phyloP scores from a whole-genome alignment of 768 basidiomycete species.

The Suillus subluteus region DNA sequence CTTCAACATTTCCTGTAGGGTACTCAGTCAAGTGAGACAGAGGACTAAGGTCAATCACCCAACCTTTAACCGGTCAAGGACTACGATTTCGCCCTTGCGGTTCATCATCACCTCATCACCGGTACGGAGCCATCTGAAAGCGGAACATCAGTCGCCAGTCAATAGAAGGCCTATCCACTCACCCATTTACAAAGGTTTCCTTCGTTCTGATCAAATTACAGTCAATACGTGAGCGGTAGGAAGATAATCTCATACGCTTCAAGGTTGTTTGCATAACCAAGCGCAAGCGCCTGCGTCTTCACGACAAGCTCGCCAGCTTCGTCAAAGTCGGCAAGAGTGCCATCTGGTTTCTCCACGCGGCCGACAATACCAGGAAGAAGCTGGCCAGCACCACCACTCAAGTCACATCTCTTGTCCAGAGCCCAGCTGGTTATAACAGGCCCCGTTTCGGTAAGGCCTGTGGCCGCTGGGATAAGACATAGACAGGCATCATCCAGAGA shows the following conservation, averaged over 20 bases:
- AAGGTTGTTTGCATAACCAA: slow-evolving; percentile 60
- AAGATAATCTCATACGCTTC: slow-evolving; percentile 51
- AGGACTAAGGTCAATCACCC: background rate
- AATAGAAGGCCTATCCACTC: background rate
- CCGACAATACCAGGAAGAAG: slow-evolving; percentile 60
- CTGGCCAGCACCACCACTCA: slow-evolving; percentile 58
- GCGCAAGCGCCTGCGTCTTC: slow-evolving; percentile 60
- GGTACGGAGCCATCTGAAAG: slow-evolving; percentile 61
- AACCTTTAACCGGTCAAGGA: slow-evolving; percentile 77
- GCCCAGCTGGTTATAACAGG: slow-evolving; percentile 54
- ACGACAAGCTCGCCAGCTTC: slow-evolving; percentile 68
- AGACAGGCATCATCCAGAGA: background rate
- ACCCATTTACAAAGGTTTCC: slow-evolving; percentile 62
- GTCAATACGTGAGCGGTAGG: slow-evolving; percentile 15
- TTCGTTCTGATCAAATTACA: slow-evolving; percentile 47
- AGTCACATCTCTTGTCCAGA: slow-evolving; percentile 46
- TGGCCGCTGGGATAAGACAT: background rate
- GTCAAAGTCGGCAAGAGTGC: slow-evolving; percentile 55
- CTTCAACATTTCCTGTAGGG: slow-evolving; percentile 68
- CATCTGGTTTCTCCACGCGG: slow-evolving; percentile 61
- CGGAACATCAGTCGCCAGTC: slow-evolving; percentile 4
- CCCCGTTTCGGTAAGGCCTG: slow-evolving; percentile 68
- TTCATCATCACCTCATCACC: slow-evolving; percentile 74
- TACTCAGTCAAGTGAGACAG: background rate
- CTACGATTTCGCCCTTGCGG: slow-evolving; percentile 60